phyloP scores from a whole-genome alignment of 2,329 filamentous ascomycete genomes.

The Zymoseptoria pseudotritici region DNA sequence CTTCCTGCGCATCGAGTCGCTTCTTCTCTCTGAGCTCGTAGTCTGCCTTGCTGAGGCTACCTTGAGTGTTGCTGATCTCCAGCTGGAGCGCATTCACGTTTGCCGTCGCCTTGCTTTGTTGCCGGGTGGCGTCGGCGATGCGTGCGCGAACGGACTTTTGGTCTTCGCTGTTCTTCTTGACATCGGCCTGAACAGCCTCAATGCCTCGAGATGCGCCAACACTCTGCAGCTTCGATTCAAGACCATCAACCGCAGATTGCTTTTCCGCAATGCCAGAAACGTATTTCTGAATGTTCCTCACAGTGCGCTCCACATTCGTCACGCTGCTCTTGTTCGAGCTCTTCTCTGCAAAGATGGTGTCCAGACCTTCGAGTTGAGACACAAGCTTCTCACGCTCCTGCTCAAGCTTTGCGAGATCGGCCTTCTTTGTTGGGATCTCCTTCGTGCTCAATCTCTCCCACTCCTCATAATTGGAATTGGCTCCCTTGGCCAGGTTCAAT shows the following conservation, averaged over 20 bases:
- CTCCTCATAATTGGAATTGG: slow-evolving; percentile 63
- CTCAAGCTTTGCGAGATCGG: slow-evolving; percentile 51
- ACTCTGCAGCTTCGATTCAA: slow-evolving; percentile 68
- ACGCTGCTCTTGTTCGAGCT: slow-evolving; percentile 63
- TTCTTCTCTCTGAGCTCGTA: slow-evolving; percentile 77
- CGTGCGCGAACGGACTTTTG: slow-evolving; percentile 56
- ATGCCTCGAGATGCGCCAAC: slow-evolving; percentile 59
- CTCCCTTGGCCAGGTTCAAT: slow-evolving; percentile 47
- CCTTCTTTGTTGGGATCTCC: slow-evolving; percentile 63
- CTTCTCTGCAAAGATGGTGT: slow-evolving; percentile 55
- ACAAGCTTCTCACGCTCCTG: slow-evolving; percentile 33
- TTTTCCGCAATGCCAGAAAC: slow-evolving; percentile 64
- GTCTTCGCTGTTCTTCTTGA: slow-evolving; percentile 60
- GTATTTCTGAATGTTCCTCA: slow-evolving; percentile 67
- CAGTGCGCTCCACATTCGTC: slow-evolving; percentile 67
- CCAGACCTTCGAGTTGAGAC: slow-evolving; percentile 52
- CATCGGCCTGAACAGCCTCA: slow-evolving; percentile 75
- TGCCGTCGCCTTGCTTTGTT: slow-evolving; percentile 64
- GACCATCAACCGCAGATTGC: slow-evolving; percentile 64
- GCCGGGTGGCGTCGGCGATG: slow-evolving; percentile 58
- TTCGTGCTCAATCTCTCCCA: slow-evolving; percentile 59
- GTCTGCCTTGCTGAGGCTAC: slow-evolving; percentile 61
- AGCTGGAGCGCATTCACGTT: slow-evolving; percentile 61
- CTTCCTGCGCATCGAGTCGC: slow-evolving; percentile 61
- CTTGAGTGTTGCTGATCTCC: slow-evolving; percentile 65